Evolutionary conservation across 2,329 filamentous ascomycete species (phyloP).

Genomic region (Aspergillus terreus): DNA sequence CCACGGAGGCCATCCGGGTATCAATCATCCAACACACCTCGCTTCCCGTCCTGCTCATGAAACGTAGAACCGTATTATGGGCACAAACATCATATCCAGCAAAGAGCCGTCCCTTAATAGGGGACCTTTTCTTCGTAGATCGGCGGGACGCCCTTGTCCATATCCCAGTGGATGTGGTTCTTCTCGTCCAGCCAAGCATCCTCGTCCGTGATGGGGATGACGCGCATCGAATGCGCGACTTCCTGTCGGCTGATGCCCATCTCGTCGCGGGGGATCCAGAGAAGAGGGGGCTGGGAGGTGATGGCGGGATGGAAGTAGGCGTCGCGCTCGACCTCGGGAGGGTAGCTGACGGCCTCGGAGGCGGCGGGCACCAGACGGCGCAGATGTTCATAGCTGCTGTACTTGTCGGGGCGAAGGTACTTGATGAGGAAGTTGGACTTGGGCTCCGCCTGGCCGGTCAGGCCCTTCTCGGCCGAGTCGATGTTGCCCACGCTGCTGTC

Average conservation of each 20-base stretch:
- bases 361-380: constrained; percentile 64
- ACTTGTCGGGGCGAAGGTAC: constrained; percentile 75
- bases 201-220: constrained; percentile 78
- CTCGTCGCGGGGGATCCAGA: constrained; percentile 82
- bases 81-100: neutral
- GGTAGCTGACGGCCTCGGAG: constrained; percentile 57
- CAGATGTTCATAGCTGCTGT: constrained; percentile 68
- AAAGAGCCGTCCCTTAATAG: constrained; percentile 36
- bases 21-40: neutral
- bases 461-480: constrained; percentile 35
- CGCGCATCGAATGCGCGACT: constrained; percentile 64
- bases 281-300: constrained; percentile 57
- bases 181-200: constrained; percentile 68
- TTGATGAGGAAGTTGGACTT: constrained; percentile 36
- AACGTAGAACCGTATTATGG: neutral
- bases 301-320: constrained; percentile 75
- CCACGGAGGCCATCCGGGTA: neutral
- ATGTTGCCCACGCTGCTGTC: constrained; percentile 27
- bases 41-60: neutral
- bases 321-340: constrained; percentile 57
- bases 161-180: constrained; percentile 60
- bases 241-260: constrained; percentile 75
- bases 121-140: constrained; percentile 57
- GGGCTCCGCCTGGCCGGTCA: constrained; percentile 24
- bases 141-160: constrained; percentile 54